phyloP scores from a whole-genome alignment of 352 stramenopile genomes.

The Phytophthora fragariaefolia region DNA sequence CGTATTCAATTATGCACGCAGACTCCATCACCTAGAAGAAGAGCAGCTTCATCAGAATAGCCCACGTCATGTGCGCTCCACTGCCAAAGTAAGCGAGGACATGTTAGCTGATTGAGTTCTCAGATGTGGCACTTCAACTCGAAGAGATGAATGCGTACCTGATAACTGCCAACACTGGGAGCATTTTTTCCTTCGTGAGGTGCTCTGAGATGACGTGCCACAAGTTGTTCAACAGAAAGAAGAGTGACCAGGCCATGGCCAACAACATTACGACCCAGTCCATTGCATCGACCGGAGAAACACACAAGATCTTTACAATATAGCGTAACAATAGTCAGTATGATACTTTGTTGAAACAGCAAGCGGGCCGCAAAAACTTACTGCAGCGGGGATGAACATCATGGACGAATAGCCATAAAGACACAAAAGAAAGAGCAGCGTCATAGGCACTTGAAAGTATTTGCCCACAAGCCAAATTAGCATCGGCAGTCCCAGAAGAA shows the following conservation, averaged over 20 bases:
- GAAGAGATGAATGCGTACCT: constrained; percentile 52
- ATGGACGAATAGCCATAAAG: constrained; percentile 87
- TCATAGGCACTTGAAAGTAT: constrained; percentile 78
- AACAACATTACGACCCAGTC: constrained; percentile 86
- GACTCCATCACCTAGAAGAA: constrained; percentile 76
- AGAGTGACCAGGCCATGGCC: constrained; percentile 87
- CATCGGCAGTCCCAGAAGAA: constrained; percentile 73
- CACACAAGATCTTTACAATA: constrained; percentile 76
- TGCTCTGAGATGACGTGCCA: constrained; percentile 80
- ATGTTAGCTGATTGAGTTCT: constrained; percentile 4
- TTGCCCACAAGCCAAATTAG: constrained; percentile 84
- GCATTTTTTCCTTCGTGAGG: constrained; percentile 88
- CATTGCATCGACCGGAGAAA: constrained; percentile 70
- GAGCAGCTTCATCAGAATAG: constrained; percentile 85
- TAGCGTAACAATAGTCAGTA: too few species aligned
- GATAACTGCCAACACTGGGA: constrained; percentile 83
- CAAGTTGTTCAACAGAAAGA: constrained; percentile 83
- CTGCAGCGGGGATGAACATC: constrained; percentile 83
- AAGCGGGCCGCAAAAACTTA: too few species aligned
- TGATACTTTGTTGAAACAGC: too few species aligned
- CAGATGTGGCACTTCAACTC: too few species aligned
- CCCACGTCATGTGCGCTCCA: constrained; percentile 81
- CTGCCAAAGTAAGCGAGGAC: constrained; percentile 37
- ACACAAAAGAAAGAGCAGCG: constrained; percentile 84
- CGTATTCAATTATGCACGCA: constrained; percentile 30